Conservation (phyloP, 225 moss, liverwort and hornwort species). For the Pseudisothecium myosuroides region DNA sequence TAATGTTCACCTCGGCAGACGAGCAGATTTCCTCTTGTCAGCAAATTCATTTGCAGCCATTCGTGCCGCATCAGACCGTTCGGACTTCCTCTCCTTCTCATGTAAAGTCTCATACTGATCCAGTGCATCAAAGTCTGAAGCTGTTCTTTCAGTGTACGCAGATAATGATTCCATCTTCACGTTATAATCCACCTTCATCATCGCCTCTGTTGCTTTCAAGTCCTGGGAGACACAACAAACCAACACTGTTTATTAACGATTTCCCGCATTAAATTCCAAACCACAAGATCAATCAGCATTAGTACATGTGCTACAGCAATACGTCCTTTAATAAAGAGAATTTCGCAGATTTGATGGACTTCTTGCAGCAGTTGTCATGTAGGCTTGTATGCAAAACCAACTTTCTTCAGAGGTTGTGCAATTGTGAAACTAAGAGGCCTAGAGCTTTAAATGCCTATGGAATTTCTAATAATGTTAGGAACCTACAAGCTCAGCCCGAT, state of each 20-base stretch:
- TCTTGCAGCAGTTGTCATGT: background rate
- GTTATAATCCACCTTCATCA: constrained; percentile 57
- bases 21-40: constrained; percentile 37
- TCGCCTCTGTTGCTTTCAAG: constrained; percentile 67
- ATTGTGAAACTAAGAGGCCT: background rate
- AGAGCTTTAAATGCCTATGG: too few species aligned
- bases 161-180: constrained; percentile 46
- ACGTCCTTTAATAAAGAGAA: background rate
- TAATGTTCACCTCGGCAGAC: constrained; percentile 36
- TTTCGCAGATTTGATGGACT: background rate
- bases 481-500: constrained; percentile 68
- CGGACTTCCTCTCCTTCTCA: constrained; percentile 52
- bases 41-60: constrained; percentile 48
- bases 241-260: background rate
- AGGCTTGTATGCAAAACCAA: background rate
- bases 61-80: constrained; percentile 56
- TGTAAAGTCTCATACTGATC: constrained; percentile 52
- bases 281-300: background rate
- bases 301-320: background rate
- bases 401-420: background rate
- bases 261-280: background rate
- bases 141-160: constrained; percentile 48
- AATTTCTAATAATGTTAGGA: background rate
- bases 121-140: constrained; percentile 53
- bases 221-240: constrained; percentile 26